phyloP scores from a whole-genome alignment of 257 asterid species.

The Echium plantagineum region DNA sequence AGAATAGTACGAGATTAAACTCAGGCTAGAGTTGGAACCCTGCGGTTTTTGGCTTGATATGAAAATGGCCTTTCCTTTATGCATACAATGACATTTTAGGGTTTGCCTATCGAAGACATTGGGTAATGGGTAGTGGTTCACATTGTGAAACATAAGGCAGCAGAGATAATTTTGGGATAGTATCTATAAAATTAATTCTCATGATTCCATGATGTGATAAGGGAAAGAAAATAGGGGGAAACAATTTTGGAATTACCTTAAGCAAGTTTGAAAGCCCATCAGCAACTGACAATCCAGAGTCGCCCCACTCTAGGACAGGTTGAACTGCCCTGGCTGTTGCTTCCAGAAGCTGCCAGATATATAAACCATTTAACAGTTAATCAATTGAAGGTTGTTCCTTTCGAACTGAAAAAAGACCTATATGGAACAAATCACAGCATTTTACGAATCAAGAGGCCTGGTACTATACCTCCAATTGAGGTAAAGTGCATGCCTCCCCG shows the following conservation, averaged over 20 bases:
- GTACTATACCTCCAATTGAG: conserved; percentile 79
- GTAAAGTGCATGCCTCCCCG: conserved; percentile 99
- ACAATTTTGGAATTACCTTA: conserved; percentile 39
- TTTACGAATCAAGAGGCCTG: neutral
- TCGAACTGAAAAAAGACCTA: conserved; percentile 1
- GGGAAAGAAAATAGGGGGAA: neutral
- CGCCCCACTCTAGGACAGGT: conserved; percentile 90
- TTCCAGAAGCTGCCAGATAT: conserved; percentile 60
- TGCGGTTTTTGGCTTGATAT: too few relatives aligned
- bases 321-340: conserved; percentile 92
- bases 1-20: neutral
- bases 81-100: neutral
- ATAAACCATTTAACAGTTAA: neutral
- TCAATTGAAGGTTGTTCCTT: conserved; percentile 9
- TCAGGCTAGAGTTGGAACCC: neutral
- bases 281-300: conserved; percentile 76
- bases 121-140: neutral
- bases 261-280: conserved; percentile 84
- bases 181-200: neutral
- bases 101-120: neutral
- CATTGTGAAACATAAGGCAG: neutral
- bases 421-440: conserved; percentile 2
- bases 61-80: neutral
- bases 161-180: too few relatives aligned
- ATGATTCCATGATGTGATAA: neutral